Base-by-base conservation (phyloP, 129 eudicot genomes). In the Calendula officinalis region DNA sequence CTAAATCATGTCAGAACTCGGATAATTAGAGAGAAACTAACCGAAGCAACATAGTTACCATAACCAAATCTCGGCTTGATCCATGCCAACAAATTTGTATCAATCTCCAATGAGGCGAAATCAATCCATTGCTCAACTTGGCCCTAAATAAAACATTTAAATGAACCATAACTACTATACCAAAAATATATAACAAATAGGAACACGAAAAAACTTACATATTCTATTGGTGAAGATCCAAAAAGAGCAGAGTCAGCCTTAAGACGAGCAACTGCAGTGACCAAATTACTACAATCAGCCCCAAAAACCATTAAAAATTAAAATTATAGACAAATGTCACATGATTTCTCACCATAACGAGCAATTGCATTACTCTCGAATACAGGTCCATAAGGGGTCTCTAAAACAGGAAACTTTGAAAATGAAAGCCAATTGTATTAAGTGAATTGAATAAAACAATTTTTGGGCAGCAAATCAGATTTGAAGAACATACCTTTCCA, bases 301-400 rank as follows among this genome's bases (percentile, higher is more conserved):
- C 44, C 7, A 45, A 3, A 37, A 53, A 30, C 34, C 37, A 36
- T 8, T 4, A 12, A 51, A 22, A 5, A 12, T 46, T 8, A 38
- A 53, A n/a, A 43, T 15, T 50, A 5, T 4, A 11, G 63, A 5
- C 40, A 54, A 45, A 41, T 53, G 14, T 14, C 36, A 65, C 60
- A 37, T 60, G 44, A 4, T 9, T 8, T 5, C 72, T 82, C 41
- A 91, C 95, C 95, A 71, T 92, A 92, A 52, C 98, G 88, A 7
- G 91, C 96, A 64, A 92, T 92, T 37, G 96, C 96, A 71, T 92
- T 92, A 66, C 96, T 92, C 77, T 92, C 98, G 51, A 88, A 88
- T 0, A 92, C 22, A 30, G 95, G 60, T 12, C 98, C 98, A 62
- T 88, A 89, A 50, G 91, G 89, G 43, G 96, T 92, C 75, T 88